Conservation (phyloP, 306 rosid genomes). For the Astragalus glycyphyllos region DNA sequence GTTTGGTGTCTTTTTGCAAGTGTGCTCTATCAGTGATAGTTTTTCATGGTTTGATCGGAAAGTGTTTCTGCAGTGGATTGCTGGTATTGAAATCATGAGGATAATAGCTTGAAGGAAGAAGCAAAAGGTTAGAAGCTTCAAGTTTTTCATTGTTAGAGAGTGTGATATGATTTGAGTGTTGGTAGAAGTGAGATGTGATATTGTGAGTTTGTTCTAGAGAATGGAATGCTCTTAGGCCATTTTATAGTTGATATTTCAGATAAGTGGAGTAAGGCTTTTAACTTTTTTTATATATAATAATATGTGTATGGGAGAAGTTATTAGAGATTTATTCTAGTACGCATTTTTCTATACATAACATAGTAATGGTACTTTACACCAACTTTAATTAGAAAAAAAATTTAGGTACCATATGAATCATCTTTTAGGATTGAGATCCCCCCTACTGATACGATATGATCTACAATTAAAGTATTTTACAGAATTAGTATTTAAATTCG, state of each 20-base stretch:
- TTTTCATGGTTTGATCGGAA: constrained; percentile 12
- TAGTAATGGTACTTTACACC: background rate
- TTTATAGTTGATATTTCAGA: constrained; percentile 2
- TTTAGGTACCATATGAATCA: too few species aligned
- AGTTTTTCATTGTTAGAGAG: constrained; percentile 32
- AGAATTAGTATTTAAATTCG: too few species aligned
- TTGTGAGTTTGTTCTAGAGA: background rate
- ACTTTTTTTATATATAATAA: background rate
- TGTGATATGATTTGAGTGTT: background rate
- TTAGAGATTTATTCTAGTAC: constrained; percentile 7
- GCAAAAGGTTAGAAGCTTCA: constrained; percentile 19
- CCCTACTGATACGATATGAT: too few species aligned
- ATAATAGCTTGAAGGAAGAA: constrained; percentile 26
- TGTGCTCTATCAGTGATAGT: constrained; percentile 42
- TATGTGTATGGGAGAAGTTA: background rate
- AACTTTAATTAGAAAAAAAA: too few species aligned
- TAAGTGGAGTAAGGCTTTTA: background rate
- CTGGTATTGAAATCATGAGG: constrained; percentile 18
- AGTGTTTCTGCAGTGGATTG: constrained; percentile 36
- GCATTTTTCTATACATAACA: background rate
- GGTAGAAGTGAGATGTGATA: background rate
- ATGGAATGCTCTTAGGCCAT: constrained; percentile 1
- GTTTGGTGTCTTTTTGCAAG: constrained; percentile 61
- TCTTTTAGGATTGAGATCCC: too few species aligned
- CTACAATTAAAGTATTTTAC: too few species aligned